Base-by-base conservation (phyloP, 441 rosid species). In the Jatropha multifida region DNA sequence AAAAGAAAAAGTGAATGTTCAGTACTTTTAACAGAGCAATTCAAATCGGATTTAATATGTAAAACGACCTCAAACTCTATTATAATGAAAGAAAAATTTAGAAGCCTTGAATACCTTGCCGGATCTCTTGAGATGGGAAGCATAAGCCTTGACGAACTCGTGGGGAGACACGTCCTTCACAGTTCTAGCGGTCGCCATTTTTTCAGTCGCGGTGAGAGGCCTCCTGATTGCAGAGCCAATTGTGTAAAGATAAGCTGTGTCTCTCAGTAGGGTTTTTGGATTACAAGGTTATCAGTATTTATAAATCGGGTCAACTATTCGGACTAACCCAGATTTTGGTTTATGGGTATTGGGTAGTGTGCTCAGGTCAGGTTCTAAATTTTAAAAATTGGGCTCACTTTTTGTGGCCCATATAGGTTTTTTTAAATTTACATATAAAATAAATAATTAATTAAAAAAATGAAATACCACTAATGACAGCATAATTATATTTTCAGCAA, bases 91-190 rank as follows among this genome's bases (percentile, higher is more conserved):
- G 5, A 27, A 0, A 46, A 18, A 3, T 5, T 4, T 12, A 41
- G 2, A 14, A 26, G 0, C 11, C 4, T 15, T 8, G 46, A 26
- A 60, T 66, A 75, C 76, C 82, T 79, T 79, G 68, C 79, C 82
- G 13, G 79, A 79, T 11, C 79, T 79, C 17, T 79, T 79, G 68
- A 79, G 82, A 66, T 75, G 78, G 7, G 76, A 76, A 7, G 79
- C 60, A 63, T 74, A 78, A 40, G 81, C 81, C 60, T 64, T 78
- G 46, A 68, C 72, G 61, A 78, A 78, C 32, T 78, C 78, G 14
- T 70, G 82, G 17, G 82, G 76, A 1, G 78, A 79, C n/a, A 79
- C 78, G 54, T 79, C 82, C 40, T 79, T 79, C 0, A 79, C 82
- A 2, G 73, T 75, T 41, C 13, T 78, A 15, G 81, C 78, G 1